Percentiles rank a stretch among this genome's conserved stretches.
Evolutionary conservation across 2,329 filamentous ascomycete genomes (phyloP).

Genomic region (Cladosporium oxysporum): DNA sequence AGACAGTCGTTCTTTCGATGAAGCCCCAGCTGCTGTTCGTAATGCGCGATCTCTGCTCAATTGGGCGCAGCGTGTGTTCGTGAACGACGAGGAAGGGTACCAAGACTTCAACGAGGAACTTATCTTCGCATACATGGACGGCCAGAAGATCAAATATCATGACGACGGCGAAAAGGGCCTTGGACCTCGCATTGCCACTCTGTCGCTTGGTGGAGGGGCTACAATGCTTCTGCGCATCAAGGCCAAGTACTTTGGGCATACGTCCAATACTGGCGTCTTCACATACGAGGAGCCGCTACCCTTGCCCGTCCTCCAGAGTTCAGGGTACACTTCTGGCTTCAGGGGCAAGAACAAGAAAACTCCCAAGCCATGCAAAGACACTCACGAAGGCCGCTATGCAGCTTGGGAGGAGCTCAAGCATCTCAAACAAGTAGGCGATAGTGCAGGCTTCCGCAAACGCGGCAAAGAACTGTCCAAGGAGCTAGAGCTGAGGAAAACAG

Average conservation of each 20-base stretch:
- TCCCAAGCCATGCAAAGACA: slow-evolving; percentile 28
- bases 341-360: slow-evolving; percentile 16
- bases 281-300: slow-evolving; percentile 35
- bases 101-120: slow-evolving; percentile 65
- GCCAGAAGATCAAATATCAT: slow-evolving; percentile 63
- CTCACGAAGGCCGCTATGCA: slow-evolving; percentile 38
- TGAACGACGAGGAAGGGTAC: slow-evolving; percentile 27
- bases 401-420: slow-evolving; percentile 36
- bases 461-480: slow-evolving; percentile 41
- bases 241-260: slow-evolving; percentile 47
- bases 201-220: slow-evolving; percentile 61
- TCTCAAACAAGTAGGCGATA: slow-evolving; percentile 19
- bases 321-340: slow-evolving; percentile 21
- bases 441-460: slow-evolving; percentile 19
- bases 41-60: slow-evolving; percentile 55
- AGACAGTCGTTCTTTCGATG: slow-evolving; percentile 51
- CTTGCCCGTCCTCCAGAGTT: background rate
- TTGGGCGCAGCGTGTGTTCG: slow-evolving; percentile 53
- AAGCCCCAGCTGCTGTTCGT: slow-evolving; percentile 51
- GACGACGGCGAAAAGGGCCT: slow-evolving; percentile 67
- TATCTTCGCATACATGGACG: slow-evolving; percentile 63
- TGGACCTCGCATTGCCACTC: slow-evolving; percentile 62
- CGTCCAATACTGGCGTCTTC: slow-evolving; percentile 38
- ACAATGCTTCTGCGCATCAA: slow-evolving; percentile 63
- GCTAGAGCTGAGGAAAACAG: slow-evolving; percentile 38